Conservation (phyloP, 1,139 yeast genomes). For the Lodderomyces parapsilosis region DNA sequence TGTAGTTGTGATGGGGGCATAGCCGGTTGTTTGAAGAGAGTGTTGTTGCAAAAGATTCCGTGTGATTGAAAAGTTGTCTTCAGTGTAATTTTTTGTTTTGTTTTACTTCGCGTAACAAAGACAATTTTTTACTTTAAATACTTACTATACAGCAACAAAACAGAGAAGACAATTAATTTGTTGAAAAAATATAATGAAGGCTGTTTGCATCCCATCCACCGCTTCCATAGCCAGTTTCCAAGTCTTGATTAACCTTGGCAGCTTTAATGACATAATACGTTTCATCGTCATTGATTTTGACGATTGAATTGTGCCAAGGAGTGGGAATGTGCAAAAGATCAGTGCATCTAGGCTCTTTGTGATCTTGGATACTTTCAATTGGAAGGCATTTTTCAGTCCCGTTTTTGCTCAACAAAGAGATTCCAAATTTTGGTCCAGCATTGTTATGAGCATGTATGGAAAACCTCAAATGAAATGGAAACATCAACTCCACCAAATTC, state of each 20-base stretch:
- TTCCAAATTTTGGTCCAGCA: constrained; percentile 58
- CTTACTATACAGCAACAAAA: not conserved
- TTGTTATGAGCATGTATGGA: constrained; percentile 63
- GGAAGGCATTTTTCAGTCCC: constrained; percentile 41
- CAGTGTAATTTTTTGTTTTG: constrained; percentile 1
- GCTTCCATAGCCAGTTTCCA: constrained; percentile 21
- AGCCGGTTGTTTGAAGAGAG: constrained; percentile 3
- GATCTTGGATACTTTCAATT: constrained; percentile 29
- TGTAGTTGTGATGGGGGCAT: constrained; percentile 81
- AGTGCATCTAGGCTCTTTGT: constrained; percentile 30
- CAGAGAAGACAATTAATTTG: constrained; percentile 9
- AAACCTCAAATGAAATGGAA: constrained; percentile 58
- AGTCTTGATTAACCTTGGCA: constrained; percentile 23
- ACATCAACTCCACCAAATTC: constrained; percentile 56
- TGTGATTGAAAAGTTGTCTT: too few species aligned
- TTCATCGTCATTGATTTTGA: constrained; percentile 33
- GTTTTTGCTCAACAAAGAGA: constrained; percentile 37
- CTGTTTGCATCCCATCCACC: constrained; percentile 26
- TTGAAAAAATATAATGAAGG: constrained; percentile 14
- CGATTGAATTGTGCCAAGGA: constrained; percentile 64
- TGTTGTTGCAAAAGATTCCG: not conserved
- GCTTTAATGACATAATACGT: constrained; percentile 29
- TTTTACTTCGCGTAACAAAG: not conserved
- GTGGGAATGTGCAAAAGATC: constrained; percentile 63
- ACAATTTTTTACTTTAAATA: not conserved